Evolutionary conservation across 805 yeast genomes (phyloP).

Genomic region (Wickerhamiella bombiphila): DNA sequence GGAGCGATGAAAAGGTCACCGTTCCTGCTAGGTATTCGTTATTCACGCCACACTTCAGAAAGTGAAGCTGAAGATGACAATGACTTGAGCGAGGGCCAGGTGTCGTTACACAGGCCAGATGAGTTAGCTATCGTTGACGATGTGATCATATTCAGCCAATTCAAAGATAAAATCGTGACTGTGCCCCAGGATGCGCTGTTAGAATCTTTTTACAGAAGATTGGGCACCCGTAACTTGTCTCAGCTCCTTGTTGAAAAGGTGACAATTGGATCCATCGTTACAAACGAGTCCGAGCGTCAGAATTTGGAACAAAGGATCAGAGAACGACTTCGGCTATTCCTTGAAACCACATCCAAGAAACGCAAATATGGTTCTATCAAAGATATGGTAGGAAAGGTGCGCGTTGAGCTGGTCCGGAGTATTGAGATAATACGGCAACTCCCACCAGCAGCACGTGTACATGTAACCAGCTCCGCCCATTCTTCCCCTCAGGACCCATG

Average conservation of each 20-base stretch:
- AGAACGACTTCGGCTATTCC: slow-evolving; percentile 23
- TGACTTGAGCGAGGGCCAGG: too few species aligned
- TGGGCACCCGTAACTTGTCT: slow-evolving; percentile 23
- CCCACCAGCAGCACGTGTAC: slow-evolving; percentile 15
- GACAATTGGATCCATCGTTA: slow-evolving; percentile 17
- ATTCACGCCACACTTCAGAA: not conserved
- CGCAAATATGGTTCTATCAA: slow-evolving; percentile 8
- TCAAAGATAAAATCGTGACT: slow-evolving; percentile 20
- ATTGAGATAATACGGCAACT: slow-evolving; percentile 19
- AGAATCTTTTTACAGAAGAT: slow-evolving; percentile 20
- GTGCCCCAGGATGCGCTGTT: slow-evolving; percentile 24
- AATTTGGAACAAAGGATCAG: slow-evolving; percentile 17
- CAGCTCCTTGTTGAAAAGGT: slow-evolving; percentile 17
- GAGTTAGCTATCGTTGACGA: slow-evolving; percentile 26
- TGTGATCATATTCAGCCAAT: slow-evolving; percentile 24
- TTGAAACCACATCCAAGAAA: slow-evolving; percentile 19
- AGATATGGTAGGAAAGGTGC: slow-evolving; percentile 6
- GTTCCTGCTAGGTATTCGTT: slow-evolving; percentile 21
- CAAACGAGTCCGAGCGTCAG: slow-evolving; percentile 6
- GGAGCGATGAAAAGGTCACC: slow-evolving; percentile 17
- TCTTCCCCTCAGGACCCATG: slow-evolving; percentile 8
- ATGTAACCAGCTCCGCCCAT: slow-evolving; percentile 13
- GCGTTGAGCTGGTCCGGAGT: slow-evolving; percentile 16
- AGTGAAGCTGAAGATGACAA: slow-evolving; percentile 1
- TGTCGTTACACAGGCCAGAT: slow-evolving; percentile 18